phyloP scores from a whole-genome alignment of 2,329 filamentous ascomycete genomes.

The Colletotrichum scovillei region DNA sequence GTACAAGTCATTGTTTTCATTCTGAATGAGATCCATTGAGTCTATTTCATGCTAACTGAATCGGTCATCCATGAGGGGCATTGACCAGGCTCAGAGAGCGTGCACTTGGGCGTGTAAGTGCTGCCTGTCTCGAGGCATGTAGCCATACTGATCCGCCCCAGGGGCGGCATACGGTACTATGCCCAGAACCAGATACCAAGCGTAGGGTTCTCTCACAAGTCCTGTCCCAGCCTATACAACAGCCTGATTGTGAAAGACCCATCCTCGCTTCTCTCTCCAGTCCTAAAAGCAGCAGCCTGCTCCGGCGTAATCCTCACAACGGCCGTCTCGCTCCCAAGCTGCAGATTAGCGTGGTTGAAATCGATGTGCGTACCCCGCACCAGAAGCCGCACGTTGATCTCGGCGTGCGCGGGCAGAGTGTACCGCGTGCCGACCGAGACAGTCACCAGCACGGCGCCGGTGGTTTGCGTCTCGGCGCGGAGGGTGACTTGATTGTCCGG shows the following conservation, averaged over 20 bases:
- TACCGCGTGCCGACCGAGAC: neutral
- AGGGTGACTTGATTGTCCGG: neutral
- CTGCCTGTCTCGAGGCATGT: too few species aligned
- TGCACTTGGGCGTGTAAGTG: too few species aligned
- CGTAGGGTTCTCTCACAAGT: neutral
- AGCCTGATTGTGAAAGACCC: neutral
- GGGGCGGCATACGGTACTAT: too few species aligned
- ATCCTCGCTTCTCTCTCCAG: neutral
- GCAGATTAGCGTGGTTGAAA: neutral
- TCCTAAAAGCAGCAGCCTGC: neutral
- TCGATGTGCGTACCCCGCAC: neutral
- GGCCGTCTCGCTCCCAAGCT: neutral
- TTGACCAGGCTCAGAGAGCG: too few species aligned
- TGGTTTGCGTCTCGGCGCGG: neutral
- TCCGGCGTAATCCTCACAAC: neutral
- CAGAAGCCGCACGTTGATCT: neutral
- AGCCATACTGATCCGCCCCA: too few species aligned
- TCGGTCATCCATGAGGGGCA: too few species aligned
- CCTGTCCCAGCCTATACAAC: neutral
- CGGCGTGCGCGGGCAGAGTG: neutral
- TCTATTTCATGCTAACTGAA: too few species aligned
- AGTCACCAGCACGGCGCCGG: neutral
- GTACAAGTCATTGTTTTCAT: too few species aligned
- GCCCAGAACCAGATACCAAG: too few species aligned
- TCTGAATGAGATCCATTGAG: too few species aligned